Percentiles rank a stretch among this genome's conserved stretches.
Evolutionary conservation across 257 asterid species (phyloP).

Genomic region (Paulownia fortunei): DNA sequence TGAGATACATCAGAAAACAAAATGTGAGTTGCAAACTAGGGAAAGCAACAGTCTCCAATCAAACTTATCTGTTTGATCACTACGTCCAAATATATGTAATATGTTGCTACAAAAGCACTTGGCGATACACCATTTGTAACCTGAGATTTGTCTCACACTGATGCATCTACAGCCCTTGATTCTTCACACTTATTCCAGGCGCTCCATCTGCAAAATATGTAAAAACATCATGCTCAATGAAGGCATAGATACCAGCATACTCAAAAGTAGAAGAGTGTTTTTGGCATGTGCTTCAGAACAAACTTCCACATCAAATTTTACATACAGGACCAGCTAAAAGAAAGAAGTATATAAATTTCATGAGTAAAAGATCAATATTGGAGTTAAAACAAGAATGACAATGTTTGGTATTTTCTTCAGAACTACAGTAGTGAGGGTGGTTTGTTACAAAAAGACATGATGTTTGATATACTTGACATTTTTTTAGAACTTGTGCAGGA

Average conservation of each 20-base stretch:
- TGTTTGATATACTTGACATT: neutral
- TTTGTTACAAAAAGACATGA: neutral
- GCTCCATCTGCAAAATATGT: conserved; percentile 64
- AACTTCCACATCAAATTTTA: neutral
- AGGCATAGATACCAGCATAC: neutral
- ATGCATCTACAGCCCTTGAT: conserved; percentile 17
- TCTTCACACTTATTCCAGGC: conserved; percentile 53
- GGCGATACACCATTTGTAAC: neutral
- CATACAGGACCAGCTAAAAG: neutral
- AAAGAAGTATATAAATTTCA: neutral
- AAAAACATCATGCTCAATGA: neutral
- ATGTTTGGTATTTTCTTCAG: neutral
- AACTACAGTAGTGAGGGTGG: neutral
- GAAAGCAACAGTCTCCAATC: neutral
- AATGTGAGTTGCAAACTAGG: neutral
- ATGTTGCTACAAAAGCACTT: neutral
- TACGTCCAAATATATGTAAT: neutral
- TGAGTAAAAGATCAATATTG: neutral
- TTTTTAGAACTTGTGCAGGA: neutral
- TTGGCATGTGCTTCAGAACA: neutral
- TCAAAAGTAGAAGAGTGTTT: neutral
- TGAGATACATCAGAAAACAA: neutral
- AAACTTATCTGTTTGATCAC: neutral
- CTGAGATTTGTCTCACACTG: neutral
- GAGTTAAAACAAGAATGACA: neutral